These are phyloP conservation scores for Pseudogymnoascus sp. DNA, from an alignment of 2,329 filamentous ascomycete genomes.

Conservation along the genomic window DNA sequence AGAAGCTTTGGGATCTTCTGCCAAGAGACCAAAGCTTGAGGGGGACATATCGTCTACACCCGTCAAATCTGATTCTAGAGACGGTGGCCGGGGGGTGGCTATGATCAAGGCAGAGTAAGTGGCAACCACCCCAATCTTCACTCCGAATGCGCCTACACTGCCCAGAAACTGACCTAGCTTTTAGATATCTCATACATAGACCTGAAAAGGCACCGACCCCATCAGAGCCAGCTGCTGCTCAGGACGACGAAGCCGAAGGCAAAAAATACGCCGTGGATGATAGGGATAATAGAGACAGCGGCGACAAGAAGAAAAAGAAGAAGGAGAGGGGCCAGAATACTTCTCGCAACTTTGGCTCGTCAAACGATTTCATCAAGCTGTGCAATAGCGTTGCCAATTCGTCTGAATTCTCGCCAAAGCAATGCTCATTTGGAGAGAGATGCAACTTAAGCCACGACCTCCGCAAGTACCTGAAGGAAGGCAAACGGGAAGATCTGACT, in stretches of 20 bases:
- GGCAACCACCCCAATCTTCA: neutral
- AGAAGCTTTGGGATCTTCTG: slow-evolving; percentile 34
- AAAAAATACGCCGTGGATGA: slow-evolving; percentile 35
- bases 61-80: slow-evolving; percentile 12
- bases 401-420: slow-evolving; percentile 73
- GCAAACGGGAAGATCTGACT: slow-evolving; percentile 71
- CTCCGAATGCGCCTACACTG: neutral
- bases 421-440: slow-evolving; percentile 70
- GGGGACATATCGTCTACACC: slow-evolving; percentile 11
- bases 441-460: slow-evolving; percentile 82
- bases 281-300: slow-evolving; percentile 28
- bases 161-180: neutral
- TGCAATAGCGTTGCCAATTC: slow-evolving; percentile 66
- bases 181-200: slow-evolving; percentile 26
- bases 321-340: slow-evolving; percentile 75
- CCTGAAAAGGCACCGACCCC: slow-evolving; percentile 9
- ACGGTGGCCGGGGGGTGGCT: slow-evolving; percentile 26
- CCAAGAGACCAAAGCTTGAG: slow-evolving; percentile 55
- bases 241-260: slow-evolving; percentile 53
- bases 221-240: slow-evolving; percentile 22
- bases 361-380: slow-evolving; percentile 67
- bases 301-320: slow-evolving; percentile 45
- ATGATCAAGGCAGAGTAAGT: slow-evolving; percentile 28
- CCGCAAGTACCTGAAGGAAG: slow-evolving; percentile 74
- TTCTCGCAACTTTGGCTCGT: slow-evolving; percentile 71